Conservation (phyloP, 495 filamentous ascomycete genomes). For the Penicillium maclennaniae region DNA sequence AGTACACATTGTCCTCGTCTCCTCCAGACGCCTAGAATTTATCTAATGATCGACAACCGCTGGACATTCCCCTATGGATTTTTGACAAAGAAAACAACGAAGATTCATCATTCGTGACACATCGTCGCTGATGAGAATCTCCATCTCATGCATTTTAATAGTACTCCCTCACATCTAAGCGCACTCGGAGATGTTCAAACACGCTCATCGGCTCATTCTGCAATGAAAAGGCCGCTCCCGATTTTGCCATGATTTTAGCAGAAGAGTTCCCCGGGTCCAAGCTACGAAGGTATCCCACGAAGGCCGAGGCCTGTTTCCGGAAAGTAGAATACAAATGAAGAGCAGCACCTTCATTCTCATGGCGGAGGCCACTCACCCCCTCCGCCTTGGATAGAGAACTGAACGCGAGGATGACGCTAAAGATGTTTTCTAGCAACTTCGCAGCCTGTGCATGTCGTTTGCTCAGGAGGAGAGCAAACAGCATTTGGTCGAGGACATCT, state of each 20-base stretch:
- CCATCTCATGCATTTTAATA: conserved; percentile 26
- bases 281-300: conserved; percentile 42
- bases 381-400: conserved; percentile 46
- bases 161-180: conserved; percentile 49
- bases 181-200: conserved; percentile 46
- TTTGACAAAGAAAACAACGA: not conserved
- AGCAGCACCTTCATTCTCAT: conserved; percentile 41
- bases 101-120: not conserved
- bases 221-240: conserved; percentile 25
- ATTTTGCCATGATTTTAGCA: conserved; percentile 29
- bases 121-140: not conserved
- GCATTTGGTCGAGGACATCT: conserved; percentile 70
- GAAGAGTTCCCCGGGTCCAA: conserved; percentile 48
- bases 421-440: conserved; percentile 73
- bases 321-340: conserved; percentile 58
- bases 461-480: conserved; percentile 66
- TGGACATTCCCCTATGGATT: too few species aligned
- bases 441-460: conserved; percentile 56
- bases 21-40: too few species aligned
- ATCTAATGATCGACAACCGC: too few species aligned
- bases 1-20: too few species aligned
- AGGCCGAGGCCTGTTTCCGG: conserved; percentile 63
- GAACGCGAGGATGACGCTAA: conserved; percentile 67
- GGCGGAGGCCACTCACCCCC: conserved; percentile 35
- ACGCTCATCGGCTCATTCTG: conserved; percentile 35